phyloP scores from a whole-genome alignment of 2,329 filamentous ascomycete genomes.

The Ceratocystis destructans region DNA sequence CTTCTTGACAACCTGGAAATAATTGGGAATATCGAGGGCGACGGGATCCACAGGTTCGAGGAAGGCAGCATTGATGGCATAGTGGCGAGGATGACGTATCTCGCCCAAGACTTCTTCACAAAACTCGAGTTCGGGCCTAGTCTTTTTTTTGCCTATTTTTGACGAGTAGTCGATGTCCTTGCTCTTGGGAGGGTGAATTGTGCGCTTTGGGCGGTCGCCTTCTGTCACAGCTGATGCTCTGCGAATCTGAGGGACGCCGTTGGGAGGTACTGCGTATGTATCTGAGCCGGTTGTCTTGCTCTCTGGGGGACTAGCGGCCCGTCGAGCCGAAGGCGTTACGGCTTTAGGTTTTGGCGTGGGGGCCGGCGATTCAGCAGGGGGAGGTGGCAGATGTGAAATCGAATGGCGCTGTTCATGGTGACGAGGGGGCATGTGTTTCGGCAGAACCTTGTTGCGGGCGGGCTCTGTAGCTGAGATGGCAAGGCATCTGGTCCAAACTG shows the following conservation, averaged over 20 bases:
- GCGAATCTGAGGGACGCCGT: conserved; percentile 68
- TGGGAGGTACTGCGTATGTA: conserved; percentile 60
- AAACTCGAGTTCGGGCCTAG: conserved; percentile 78
- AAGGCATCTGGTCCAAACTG: conserved; percentile 35
- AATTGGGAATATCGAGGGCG: conserved; percentile 81
- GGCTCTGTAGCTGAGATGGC: conserved; percentile 40
- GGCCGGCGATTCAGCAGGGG: neutral
- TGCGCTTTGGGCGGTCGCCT: conserved; percentile 72
- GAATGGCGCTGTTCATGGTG: conserved; percentile 34
- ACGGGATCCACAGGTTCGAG: conserved; percentile 80
- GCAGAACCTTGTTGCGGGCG: conserved; percentile 37
- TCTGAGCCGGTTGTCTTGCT: conserved; percentile 32
- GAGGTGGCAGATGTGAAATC: conserved; percentile 23
- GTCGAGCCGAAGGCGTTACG: conserved; percentile 13
- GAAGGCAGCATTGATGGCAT: conserved; percentile 57
- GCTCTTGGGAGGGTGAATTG: conserved; percentile 79
- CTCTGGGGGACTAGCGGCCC: conserved; percentile 33
- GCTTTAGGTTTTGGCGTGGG: conserved; percentile 29
- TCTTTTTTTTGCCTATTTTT: conserved; percentile 73
- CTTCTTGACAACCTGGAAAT: conserved; percentile 87
- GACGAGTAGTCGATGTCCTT: conserved; percentile 81
- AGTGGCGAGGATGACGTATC: conserved; percentile 60
- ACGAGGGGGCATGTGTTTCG: conserved; percentile 31
- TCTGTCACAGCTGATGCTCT: conserved; percentile 69
- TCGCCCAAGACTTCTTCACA: conserved; percentile 71